Base-by-base conservation (phyloP, 768 basidiomycete genomes). In the Lactifluus subvellereus region DNA sequence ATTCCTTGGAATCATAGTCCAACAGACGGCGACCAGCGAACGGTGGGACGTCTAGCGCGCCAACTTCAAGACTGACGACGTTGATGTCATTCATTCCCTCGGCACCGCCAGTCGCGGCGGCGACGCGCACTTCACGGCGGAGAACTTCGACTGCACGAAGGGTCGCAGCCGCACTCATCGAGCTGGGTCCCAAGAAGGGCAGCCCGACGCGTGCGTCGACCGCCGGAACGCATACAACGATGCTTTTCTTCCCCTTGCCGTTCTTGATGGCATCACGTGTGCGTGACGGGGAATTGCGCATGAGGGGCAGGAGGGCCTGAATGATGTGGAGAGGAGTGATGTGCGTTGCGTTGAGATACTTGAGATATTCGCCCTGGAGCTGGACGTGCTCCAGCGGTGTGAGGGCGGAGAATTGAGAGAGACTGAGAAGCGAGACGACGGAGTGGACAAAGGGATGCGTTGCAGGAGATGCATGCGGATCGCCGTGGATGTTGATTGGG, bases 151-250 rank as follows among this genome's bases (percentile, higher is more conserved):
- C 77, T 0, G 79, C 91, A 49, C 87, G 85, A 22, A 88, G 76
- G 16, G 86, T 91, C 54, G 84, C 83, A 4, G 85, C 86, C 35
- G 87, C 85, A 65, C 83, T 84, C 88, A 94, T 92, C 11, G 89
- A 83, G 61, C 84, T 84, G 47, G 86, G 83, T 20, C 74, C 69
- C 22, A 75, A 71, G 66, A 82, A 91, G 6, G 90, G 88, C n/a
- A 91, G 75, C 11, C 90, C 90, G 45, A 89, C 84, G 57, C 84
- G 84, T 47, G 84, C 81, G 68, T 88, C 84, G 48, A 82, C 82
- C 18, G 87, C 86, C 0, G 91, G 89, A 9, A 92, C 74, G 70
- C 90, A 91, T 40, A 92, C 75, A 48, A 93, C 77, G 65, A 93
- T 84, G 13, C 83, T 79, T 60, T 73, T 71, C 63, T 69, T 68